Percentiles rank a stretch among this genome's conserved stretches.
Conservation (phyloP, 176 grass and related monocot genomes). For the Eleusine indica region DNA sequence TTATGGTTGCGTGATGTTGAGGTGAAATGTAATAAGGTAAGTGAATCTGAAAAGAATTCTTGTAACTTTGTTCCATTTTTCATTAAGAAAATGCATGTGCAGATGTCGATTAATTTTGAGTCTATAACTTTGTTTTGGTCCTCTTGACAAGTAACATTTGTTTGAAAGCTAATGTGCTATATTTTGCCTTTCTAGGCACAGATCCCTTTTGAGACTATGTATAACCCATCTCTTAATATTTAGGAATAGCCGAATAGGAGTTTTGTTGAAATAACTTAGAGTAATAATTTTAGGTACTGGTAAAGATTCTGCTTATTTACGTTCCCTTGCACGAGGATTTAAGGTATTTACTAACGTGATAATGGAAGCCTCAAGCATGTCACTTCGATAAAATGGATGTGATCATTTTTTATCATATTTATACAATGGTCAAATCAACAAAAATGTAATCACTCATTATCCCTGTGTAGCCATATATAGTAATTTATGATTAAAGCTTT, state of each 20-base stretch:
- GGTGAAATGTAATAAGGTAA: conserved; percentile 69
- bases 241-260: background rate
- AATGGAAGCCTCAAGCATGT: background rate
- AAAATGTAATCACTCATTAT: background rate
- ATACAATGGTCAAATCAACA: background rate
- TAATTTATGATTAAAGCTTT: conserved; percentile 1
- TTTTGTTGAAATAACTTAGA: conserved; percentile 11
- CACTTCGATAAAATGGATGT: background rate
- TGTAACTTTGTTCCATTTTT: conserved; percentile 26
- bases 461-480: background rate
- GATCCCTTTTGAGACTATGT: background rate
- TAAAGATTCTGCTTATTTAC: background rate
- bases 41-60: conserved; percentile 10
- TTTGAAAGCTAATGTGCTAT: background rate
- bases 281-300: background rate
- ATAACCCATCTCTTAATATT: conserved; percentile 4
- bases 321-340: background rate
- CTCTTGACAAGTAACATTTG: background rate
- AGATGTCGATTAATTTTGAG: background rate
- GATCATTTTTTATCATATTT: background rate
- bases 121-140: conserved; percentile 19
- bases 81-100: background rate
- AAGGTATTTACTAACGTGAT: background rate
- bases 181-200: background rate
- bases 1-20: conserved; percentile 74